phyloP scores from a whole-genome alignment of 768 basidiomycete species.

The Mycena latifolia region DNA sequence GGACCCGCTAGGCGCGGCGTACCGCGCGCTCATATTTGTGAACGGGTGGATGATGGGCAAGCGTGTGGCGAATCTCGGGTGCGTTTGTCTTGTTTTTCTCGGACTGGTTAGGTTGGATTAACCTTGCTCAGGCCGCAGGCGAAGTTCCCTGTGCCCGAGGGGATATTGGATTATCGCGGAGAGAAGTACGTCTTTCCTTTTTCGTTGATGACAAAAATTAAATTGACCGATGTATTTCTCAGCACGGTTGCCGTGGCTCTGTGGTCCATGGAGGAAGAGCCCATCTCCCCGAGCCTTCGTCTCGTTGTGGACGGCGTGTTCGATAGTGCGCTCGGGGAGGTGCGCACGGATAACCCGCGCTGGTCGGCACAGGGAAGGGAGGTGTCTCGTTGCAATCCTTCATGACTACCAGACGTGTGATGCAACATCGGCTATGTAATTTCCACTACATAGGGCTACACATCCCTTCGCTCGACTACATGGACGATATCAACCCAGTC shows the following conservation, averaged over 20 bases:
- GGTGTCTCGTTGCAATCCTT: too few relatives aligned
- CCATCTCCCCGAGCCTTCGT: conserved; percentile 65
- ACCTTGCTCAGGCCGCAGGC: conserved; percentile 68
- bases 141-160: conserved; percentile 87
- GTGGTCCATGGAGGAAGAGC: conserved; percentile 70
- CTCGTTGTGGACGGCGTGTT: conserved; percentile 68
- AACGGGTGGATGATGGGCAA: conserved; percentile 96
- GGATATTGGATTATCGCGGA: conserved; percentile 81
- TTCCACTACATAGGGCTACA: too few relatives aligned
- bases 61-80: conserved; percentile 77
- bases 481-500: too few relatives aligned
- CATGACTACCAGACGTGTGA: too few relatives aligned
- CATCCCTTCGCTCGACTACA: too few relatives aligned
- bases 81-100: conserved; percentile 31
- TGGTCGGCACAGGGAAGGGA: conserved; percentile 59
- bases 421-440: too few relatives aligned
- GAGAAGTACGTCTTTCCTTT: conserved; percentile 61
- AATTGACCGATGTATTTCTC: not conserved
- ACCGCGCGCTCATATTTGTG: conserved; percentile 82
- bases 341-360: conserved; percentile 67
- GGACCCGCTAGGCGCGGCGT: conserved; percentile 68
- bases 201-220: not conserved
- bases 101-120: not conserved
- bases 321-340: conserved; percentile 75
- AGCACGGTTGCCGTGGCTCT: conserved; percentile 76